Base-by-base conservation (phyloP, 129 eudicot species). In the Saposhnikovia divaricata region DNA sequence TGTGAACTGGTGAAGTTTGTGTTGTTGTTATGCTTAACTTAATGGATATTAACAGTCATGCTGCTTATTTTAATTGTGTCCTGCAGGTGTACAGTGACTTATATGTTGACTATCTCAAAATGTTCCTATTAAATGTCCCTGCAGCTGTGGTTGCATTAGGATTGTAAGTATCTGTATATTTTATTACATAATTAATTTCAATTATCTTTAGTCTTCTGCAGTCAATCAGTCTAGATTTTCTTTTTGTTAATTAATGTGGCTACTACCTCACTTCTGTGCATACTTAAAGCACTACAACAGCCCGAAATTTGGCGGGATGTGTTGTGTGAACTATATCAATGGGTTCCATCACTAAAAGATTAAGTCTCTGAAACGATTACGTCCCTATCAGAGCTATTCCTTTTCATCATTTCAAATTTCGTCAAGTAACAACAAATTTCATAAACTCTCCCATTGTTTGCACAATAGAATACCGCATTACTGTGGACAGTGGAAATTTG, bases 41-140 rank as follows among this genome's bases (percentile, higher is more conserved):
- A 72, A 42, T 42, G 2, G 15, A 40, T 16, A 38, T 9, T 7
- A 4, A 38, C 28, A 25, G 47, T 18, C n/a, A 19, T 18, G 4
- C n/a, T 71, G 25, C 53, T 77, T 28, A 40, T 63, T 55, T 2
- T 28, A 40, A 74, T 55, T 5, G 61, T 65, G 38, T 53, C 21
- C 66, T 87, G 86, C 89, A 95, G 99, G 98, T 96, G 61, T 96
- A 96, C 77, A 96, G 99, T 80, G 99, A 96, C 74, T 85, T 96
- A 75, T 79, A 83, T 46, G 93, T 92, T 46, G 99, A 96, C 86
- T 96, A 96, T 83, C 89, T 96, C 86, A 96, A 96, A 87, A 92
- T 92, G 99, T 90, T 92, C 85, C 91, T 96, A 80, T 82, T 96
- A 81, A 88, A 96, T 55, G 97, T 92, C 55, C 99, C 99, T 5